Base-by-base conservation (phyloP, 2,329 filamentous ascomycete species). In the Ophiostoma sp. region DNA sequence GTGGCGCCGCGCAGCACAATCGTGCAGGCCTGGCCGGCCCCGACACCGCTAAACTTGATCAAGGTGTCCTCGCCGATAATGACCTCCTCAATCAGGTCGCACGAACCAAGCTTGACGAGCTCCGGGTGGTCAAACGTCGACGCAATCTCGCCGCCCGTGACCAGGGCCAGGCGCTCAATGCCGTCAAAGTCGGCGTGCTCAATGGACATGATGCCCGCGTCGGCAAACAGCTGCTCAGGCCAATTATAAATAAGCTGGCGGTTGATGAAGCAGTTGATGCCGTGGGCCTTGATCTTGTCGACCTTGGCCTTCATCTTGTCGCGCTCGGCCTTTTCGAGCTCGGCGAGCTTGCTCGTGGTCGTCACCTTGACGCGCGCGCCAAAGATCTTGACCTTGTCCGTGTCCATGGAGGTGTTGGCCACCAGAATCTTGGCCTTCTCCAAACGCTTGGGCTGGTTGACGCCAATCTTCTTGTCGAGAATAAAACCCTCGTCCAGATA, bases 291-390 rank as follows among this genome's bases (percentile, higher is more conserved):
- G 86, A 99, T 99, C 84, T 94, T 95, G 76, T 99, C 96, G 63
- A 99, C 96, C 89, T 99, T 99, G 77, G 93, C 92, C 88, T 95
- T 97, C 96, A 99, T 99, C 91, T 98, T 98, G 79, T 99, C 96
- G 79, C 94, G 92, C 86, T 98, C 96, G 6, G 96, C 96, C 88
- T 97, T 97, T 84, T 99, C 96, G 72, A 99, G 87, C 80, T 99
- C 96, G n/a, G 96, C 96, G 69, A 99, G 89, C 87, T 98, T 98
- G 82, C 94, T 94, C 2, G 96, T 99, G 42, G 94, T 95, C 78
- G 93, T 93, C 75, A 99, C 96, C 88, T 98, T 98, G 79, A 99
- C 94, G 74, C 95, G 90, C 19, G 96, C 96, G 76, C 96, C 96
- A 79, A 99, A 99, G 79, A 99, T 98, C 89, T 99, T 99, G 86